Percentiles rank a stretch among this genome's conserved stretches.
These are phyloP conservation scores for Neonectria magnoliae DNA, from an alignment of 2,329 filamentous ascomycete genomes.

Conservation along the genomic window DNA sequence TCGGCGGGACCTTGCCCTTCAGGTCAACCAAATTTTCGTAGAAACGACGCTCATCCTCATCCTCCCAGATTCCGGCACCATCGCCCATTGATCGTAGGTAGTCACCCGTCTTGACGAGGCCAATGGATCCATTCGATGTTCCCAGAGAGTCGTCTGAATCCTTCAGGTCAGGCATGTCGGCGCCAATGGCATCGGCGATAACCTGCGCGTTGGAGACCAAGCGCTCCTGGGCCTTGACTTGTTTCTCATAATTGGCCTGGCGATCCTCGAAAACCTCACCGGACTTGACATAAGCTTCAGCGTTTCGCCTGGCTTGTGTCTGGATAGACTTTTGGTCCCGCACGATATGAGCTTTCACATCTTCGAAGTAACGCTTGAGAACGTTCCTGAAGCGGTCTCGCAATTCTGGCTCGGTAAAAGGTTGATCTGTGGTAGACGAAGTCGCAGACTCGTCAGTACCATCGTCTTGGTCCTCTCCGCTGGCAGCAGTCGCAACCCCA, in stretches of 20 bases:
- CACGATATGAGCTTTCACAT: slow-evolving; percentile 87
- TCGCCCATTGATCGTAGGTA: slow-evolving; percentile 91
- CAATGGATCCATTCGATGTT: slow-evolving; percentile 80
- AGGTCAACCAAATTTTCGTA: slow-evolving; percentile 97
- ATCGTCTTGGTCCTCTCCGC: slow-evolving; percentile 54
- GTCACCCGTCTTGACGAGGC: slow-evolving; percentile 91
- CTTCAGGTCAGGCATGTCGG: slow-evolving; percentile 92
- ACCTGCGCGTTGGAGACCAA: slow-evolving; percentile 90
- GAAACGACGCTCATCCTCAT: slow-evolving; percentile 96
- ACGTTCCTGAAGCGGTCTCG: slow-evolving; percentile 89
- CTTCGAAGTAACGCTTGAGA: slow-evolving; percentile 87
- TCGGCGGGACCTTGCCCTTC: slow-evolving; percentile 93
- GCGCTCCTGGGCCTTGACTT: slow-evolving; percentile 90
- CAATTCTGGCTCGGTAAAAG: slow-evolving; percentile 79
- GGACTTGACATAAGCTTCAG: slow-evolving; percentile 97
- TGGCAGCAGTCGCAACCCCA: slow-evolving; percentile 66
- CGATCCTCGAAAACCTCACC: slow-evolving; percentile 98
- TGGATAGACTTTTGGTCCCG: slow-evolving; percentile 92
- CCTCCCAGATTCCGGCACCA: slow-evolving; percentile 96
- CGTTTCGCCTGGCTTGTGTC: slow-evolving; percentile 90
- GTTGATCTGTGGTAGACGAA: slow-evolving; percentile 67
- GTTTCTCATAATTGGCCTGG: slow-evolving; percentile 94
- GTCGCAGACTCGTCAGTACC: slow-evolving; percentile 30
- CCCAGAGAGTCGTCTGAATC: slow-evolving; percentile 79
- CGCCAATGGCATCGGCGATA: slow-evolving; percentile 85